Conservation (phyloP, 2,329 filamentous ascomycete genomes). For the Apiospora rasikravindrae region DNA sequence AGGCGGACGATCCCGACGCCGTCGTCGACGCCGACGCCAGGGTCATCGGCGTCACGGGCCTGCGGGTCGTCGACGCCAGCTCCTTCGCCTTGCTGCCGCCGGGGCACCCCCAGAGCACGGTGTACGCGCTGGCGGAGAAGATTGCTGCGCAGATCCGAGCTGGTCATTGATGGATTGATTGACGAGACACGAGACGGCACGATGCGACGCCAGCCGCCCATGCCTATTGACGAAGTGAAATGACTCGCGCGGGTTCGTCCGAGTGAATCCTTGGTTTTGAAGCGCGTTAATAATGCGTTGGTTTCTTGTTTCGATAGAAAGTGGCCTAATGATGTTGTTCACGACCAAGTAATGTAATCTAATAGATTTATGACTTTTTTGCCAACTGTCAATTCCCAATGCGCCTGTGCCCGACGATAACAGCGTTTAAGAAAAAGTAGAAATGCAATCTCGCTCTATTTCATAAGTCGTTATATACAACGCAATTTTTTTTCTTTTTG, state of each 20-base stretch:
- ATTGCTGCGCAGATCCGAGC: conserved; percentile 7
- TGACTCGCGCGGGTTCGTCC: not conserved
- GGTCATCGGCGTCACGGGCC: conserved; percentile 28
- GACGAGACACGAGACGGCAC: no score
- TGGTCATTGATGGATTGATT: not conserved
- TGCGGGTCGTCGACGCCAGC: conserved; percentile 26
- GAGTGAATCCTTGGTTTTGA: not conserved
- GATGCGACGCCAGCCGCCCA: not conserved
- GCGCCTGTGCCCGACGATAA: not conserved
- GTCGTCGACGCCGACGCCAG: conserved; percentile 26
- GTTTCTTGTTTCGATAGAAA: not conserved
- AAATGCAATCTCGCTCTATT: not conserved
- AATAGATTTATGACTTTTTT: not conserved
- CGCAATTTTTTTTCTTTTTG: not conserved
- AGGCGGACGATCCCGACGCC: conserved; percentile 23
- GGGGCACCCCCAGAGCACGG: conserved; percentile 23
- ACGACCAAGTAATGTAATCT: not conserved
- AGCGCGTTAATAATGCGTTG: not conserved
- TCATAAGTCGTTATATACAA: not conserved
- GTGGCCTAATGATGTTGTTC: not conserved
- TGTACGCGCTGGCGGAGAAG: conserved; percentile 24
- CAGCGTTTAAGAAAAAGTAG: not conserved
- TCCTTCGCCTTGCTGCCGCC: conserved; percentile 23
- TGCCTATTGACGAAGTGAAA: not conserved
- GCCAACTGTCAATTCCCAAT: not conserved